Percentiles rank a stretch among this genome's conserved stretches.
Evolutionary conservation across 2,329 filamentous ascomycete genomes (phyloP).

Genomic region (Colletotrichum sp.): DNA sequence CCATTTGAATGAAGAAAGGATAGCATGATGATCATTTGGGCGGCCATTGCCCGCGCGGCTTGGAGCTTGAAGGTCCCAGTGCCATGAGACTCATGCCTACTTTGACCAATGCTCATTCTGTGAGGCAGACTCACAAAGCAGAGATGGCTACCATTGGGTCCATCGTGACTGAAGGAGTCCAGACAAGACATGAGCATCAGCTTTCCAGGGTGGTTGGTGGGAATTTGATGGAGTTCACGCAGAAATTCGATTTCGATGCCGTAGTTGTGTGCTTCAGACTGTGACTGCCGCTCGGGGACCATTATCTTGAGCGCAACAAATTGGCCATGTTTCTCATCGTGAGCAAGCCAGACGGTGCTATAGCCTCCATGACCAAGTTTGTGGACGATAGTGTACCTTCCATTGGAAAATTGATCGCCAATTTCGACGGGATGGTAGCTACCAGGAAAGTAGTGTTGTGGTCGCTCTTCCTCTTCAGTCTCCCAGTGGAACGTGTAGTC

Average conservation of each 20-base stretch:
- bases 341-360: not conserved
- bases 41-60: not conserved
- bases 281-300: not conserved
- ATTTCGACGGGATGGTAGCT: not conserved
- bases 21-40: fast-evolving
- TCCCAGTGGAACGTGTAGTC: not conserved
- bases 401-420: not conserved
- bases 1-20: not conserved
- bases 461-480: not conserved
- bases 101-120: not conserved
- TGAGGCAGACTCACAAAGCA: not conserved
- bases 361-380: not conserved
- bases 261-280: not conserved
- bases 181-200: not conserved
- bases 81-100: not conserved
- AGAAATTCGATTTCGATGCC: not conserved
- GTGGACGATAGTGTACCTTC: not conserved
- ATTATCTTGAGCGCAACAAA: fast-evolving
- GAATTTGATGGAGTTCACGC: not conserved
- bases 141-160: not conserved
- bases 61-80: fast-evolving
- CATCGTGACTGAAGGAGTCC: not conserved
- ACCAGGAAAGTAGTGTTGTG: not conserved
- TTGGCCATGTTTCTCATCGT: fast-evolving
- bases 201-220: not conserved